Evolutionary conservation across 208 protist species (phyloP).

Genomic region (Spongospora subterranea): DNA sequence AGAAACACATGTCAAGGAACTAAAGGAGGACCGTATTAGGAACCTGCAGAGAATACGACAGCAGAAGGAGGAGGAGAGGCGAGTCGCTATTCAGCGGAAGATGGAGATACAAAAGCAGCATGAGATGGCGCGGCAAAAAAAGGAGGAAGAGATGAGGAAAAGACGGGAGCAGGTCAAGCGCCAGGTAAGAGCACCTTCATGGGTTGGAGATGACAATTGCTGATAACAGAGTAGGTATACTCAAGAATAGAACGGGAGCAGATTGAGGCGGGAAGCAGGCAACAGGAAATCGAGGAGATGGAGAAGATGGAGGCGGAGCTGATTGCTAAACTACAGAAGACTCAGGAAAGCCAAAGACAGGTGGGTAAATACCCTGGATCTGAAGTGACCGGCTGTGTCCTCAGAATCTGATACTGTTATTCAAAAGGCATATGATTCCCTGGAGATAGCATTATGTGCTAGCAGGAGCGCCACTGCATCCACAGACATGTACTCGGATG

Average conservation of each 20-base stretch:
- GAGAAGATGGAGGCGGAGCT: constrained; percentile 8
- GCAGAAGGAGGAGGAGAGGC: background rate
- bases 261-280: background rate
- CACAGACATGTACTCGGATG: background rate
- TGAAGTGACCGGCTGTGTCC: background rate
- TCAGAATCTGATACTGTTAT: background rate
- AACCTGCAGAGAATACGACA: constrained; percentile 15
- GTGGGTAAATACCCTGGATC: background rate
- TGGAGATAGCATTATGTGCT: background rate
- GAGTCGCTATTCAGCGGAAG: background rate
- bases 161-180: constrained; percentile 35
- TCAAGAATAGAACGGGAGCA: constrained; percentile 10
- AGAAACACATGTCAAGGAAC: background rate
- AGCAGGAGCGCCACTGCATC: background rate
- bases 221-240: background rate
- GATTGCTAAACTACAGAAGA: background rate
- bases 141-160: constrained; percentile 1
- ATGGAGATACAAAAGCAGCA: constrained; percentile 29
- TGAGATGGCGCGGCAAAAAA: background rate
- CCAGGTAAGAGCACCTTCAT: background rate
- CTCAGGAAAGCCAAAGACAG: background rate
- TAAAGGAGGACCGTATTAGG: constrained; percentile 3
- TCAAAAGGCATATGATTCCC: background rate
- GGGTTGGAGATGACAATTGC: background rate
- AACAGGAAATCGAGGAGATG: background rate